Conservation (phyloP, 768 basidiomycete species). For the Pleurotus sapidus region DNA sequence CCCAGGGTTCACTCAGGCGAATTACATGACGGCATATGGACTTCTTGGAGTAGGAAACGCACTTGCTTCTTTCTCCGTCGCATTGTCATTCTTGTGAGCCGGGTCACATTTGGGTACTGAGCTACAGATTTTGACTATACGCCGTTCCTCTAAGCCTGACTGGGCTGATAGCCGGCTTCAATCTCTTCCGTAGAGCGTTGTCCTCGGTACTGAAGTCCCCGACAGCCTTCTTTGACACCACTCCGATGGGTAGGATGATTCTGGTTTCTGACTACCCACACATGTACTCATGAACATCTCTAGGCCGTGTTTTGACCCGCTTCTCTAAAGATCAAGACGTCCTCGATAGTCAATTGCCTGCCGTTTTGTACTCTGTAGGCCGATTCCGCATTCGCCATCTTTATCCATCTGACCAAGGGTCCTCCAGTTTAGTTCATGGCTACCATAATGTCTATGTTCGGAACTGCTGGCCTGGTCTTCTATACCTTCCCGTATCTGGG, state of each 20-base stretch:
- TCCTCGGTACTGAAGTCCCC: conserved; percentile 56
- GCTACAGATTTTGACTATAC: background rate
- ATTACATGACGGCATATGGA: conserved; percentile 65
- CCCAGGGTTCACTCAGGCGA: conserved; percentile 49
- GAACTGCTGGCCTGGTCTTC: conserved; percentile 59
- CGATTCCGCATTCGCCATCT: conserved; percentile 23
- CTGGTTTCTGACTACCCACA: background rate
- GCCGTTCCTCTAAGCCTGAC: conserved; percentile 23
- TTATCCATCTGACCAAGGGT: conserved; percentile 21
- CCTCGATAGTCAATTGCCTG: conserved; percentile 46
- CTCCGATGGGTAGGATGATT: conserved; percentile 48
- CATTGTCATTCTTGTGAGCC: conserved; percentile 47
- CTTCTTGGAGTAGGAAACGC: conserved; percentile 46
- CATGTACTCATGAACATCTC: background rate
- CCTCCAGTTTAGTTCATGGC: conserved; percentile 33
- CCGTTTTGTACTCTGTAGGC: conserved; percentile 42
- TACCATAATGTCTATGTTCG: conserved; percentile 42
- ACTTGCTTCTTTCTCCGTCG: conserved; percentile 46
- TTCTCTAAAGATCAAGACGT: conserved; percentile 61
- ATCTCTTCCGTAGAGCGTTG: conserved; percentile 55
- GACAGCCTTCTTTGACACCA: conserved; percentile 69
- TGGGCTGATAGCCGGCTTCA: conserved; percentile 38
- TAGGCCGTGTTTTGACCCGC: conserved; percentile 54
- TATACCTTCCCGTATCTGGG: conserved; percentile 68
- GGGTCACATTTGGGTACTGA: background rate